These are phyloP conservation scores for Pythium vanterpoolii DNA, from an alignment of 352 stramenopile species.

Conservation along the genomic window DNA sequence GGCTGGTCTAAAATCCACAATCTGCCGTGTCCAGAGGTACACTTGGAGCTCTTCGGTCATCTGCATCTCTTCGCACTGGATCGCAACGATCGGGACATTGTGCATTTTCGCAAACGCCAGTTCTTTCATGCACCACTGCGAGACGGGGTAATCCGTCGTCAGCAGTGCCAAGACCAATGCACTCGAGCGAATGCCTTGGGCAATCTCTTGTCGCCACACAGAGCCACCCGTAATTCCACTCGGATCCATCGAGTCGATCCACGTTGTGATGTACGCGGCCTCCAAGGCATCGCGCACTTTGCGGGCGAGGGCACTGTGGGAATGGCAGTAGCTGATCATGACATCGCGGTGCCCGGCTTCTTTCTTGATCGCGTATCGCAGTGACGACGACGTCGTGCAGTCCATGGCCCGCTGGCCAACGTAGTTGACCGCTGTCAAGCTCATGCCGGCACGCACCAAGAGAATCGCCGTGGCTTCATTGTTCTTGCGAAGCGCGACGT, in stretches of 20 bases:
- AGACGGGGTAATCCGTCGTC: conserved; percentile 71
- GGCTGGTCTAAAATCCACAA: conserved; percentile 70
- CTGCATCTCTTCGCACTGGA: conserved; percentile 79
- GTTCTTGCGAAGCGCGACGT: conserved; percentile 65
- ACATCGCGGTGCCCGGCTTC: conserved; percentile 77
- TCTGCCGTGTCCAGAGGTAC: conserved; percentile 84
- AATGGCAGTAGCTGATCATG: conserved; percentile 87
- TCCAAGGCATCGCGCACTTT: conserved; percentile 72
- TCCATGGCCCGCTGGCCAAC: conserved; percentile 71
- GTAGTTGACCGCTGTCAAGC: conserved; percentile 56
- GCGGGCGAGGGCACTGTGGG: conserved; percentile 57
- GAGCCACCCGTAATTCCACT: conserved; percentile 77
- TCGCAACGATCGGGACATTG: conserved; percentile 80
- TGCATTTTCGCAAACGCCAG: conserved; percentile 84
- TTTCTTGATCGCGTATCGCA: conserved; percentile 86
- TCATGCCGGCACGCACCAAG: conserved; percentile 67
- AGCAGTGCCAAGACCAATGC: conserved; percentile 72
- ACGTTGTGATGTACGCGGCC: conserved; percentile 71
- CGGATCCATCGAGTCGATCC: conserved; percentile 84
- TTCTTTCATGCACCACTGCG: conserved; percentile 87
- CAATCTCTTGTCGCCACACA: conserved; percentile 81
- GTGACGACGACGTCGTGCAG: conserved; percentile 53
- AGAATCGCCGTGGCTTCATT: conserved; percentile 66
- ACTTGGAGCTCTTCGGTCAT: conserved; percentile 83
- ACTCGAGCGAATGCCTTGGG: conserved; percentile 66